Base-by-base conservation (phyloP, 2,329 filamentous ascomycete genomes). In the Pezicula carpinea region DNA sequence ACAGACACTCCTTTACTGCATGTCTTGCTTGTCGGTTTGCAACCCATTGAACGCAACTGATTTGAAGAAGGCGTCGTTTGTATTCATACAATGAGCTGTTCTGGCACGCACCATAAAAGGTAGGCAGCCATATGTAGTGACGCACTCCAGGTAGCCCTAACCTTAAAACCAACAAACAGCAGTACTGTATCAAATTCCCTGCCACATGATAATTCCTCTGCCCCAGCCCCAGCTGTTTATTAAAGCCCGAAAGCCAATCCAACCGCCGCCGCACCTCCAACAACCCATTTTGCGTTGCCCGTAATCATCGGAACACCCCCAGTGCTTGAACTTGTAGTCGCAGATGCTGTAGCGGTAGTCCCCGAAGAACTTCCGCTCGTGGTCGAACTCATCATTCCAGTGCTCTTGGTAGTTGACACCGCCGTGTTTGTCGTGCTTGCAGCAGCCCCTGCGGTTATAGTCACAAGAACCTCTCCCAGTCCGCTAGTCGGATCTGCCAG, bases 221-320 rank as follows among this genome's bases (percentile, higher is more conserved):
- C 38, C 26, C n/a, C 21, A 8, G n/a, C n/a, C n/a, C 35, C 35
- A 39, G 35, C 35, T 4, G n/a, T n/a, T n/a, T n/a, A n/a, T n/a
- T 29, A 29, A 29, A 29, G 26, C 26, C 26, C 26, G 26, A 40
- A 23, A 23, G 19, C 38, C 11, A 47, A n/a, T 50, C 58, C 32
- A 53, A 17, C 58, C 6, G 48, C 56, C 4, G 55, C 58, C 2
- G 53, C 53, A 40, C 54, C 56, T 23, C 55, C 55, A 26, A 59
- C 7, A 38, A 52, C 34, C 55, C 56, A 58, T 31, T 47, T 44
- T 32, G 55, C 55, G 39, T 56, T 58, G 5, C 53, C 54, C 43
- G 57, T 60, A 21, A 55, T 49, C 56, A 57, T 55, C 3, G 58
- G 47, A 38, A 55, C 49, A n/a, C 50, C 57, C 26, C 31, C 53